phyloP scores from a whole-genome alignment of 2,329 filamentous ascomycete genomes.

The Sporothrix protearum region DNA sequence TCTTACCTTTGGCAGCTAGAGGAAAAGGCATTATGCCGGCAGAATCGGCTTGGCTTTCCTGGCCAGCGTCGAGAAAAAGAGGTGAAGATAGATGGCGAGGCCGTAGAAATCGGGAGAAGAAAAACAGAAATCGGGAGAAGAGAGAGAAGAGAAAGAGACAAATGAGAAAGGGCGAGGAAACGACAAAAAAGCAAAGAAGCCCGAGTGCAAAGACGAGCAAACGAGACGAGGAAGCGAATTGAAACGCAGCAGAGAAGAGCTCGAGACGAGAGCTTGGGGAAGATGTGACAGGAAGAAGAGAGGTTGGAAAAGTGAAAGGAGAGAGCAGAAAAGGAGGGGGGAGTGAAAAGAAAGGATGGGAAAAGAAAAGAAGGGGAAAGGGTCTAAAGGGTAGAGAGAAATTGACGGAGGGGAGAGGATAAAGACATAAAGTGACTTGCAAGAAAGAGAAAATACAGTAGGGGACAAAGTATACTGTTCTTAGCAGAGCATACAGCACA shows the following conservation, averaged over 20 bases:
- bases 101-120: not conserved
- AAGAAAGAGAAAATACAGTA: not conserved
- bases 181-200: not conserved
- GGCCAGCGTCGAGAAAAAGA: not conserved
- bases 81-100: not conserved
- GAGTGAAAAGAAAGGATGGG: not conserved
- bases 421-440: not conserved
- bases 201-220: not conserved
- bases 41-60: constrained; percentile 17
- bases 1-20: constrained; percentile 41
- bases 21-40: constrained; percentile 37
- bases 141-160: not conserved
- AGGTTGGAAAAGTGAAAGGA: not conserved
- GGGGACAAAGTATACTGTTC: not conserved
- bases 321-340: not conserved
- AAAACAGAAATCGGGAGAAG: not conserved
- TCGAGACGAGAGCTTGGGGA: not conserved
- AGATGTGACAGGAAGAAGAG: not conserved
- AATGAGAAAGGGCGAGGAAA: not conserved
- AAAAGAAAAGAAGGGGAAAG: not conserved
- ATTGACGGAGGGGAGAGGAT: not conserved
- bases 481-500: not conserved
- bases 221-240: not conserved
- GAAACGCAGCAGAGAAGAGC: not conserved
- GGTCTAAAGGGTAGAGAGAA: not conserved